phyloP scores from a whole-genome alignment of 2,329 filamentous ascomycete genomes.

The Trichoderma semiorbis region DNA sequence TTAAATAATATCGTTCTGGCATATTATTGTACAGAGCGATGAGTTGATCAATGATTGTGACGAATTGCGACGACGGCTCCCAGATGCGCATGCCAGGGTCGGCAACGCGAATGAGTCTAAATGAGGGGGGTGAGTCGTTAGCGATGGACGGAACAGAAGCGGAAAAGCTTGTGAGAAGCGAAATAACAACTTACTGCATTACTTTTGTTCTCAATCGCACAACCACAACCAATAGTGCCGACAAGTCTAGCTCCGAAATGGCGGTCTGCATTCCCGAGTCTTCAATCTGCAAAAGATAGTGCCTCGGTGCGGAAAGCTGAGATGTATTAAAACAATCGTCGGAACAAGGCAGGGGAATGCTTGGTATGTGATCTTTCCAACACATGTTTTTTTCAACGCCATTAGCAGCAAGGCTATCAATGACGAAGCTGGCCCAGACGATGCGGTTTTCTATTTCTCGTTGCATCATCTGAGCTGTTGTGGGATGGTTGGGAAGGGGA shows the following conservation, averaged over 20 bases:
- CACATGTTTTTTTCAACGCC: constrained; percentile 24
- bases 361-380: constrained; percentile 23
- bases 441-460: constrained; percentile 24
- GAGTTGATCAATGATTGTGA: constrained; percentile 23
- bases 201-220: constrained; percentile 23
- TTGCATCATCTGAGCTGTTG: constrained; percentile 17
- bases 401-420: constrained; percentile 23
- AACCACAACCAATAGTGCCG: constrained; percentile 21
- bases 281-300: constrained; percentile 21
- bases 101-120: constrained; percentile 23
- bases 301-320: constrained; percentile 1
- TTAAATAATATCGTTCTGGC: constrained; percentile 24
- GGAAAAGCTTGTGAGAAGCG: neutral
- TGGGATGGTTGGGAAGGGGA: constrained; percentile 1
- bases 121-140: neutral
- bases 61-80: constrained; percentile 21
- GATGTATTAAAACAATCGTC: constrained; percentile 20
- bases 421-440: constrained; percentile 26
- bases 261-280: constrained; percentile 2
- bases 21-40: constrained; percentile 22
- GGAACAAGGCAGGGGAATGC: constrained; percentile 23
- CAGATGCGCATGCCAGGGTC: constrained; percentile 19
- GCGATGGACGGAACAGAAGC: neutral
- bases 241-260: constrained; percentile 21
- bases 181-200: constrained; percentile 19